Evolutionary conservation across 306 rosid genomes (phyloP), one percentile per base, ranked within the genome.

Genomic region (Gastrolobium bilobum): DNA sequence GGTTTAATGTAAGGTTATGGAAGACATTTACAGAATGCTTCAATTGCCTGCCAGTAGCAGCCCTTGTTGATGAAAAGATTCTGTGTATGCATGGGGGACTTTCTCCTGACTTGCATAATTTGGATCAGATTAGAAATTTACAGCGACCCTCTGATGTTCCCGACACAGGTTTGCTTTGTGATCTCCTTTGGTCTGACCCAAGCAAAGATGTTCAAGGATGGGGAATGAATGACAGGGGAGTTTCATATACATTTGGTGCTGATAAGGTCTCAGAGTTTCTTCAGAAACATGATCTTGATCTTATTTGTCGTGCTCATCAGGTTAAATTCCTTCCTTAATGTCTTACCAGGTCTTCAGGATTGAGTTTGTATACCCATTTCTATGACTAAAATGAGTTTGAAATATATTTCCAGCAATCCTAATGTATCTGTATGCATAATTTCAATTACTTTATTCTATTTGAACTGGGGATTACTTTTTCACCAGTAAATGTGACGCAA

Each of bases 241-340:
- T 94, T 84, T 94, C 99, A 29, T 94, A 68, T 85, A 94, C 97
- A 44, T 94, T 94, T 86, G 99, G 97, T 64, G 88, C 97, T 53
- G 97, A 94, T 78, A 92, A 71, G 70, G 93, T 92, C 81, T 68
- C 89, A 0, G 95, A 87, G 84, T 94, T 92, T 84, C 93, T 94
- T 68, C 81, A 89, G 83, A 94, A 94, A 85, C 97, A 89, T 64
- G 99, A 94, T 85, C 89, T 94, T 89, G 99, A 94, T 83, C 97
- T 94, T 63, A 59, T 94, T 77, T 94, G 99, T 74, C 99, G 99
- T 58, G 99, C 99, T 57, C 99, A 94, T 82, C 99, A 94, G 99
- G 99, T 94, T 85, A 72, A 48, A 76, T 63, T 60, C 68, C 38
- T 42, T 43, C 81, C 66, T 57, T 72, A 34, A 40, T 71, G 42